Evolutionary conservation across 805 yeast genomes (phyloP).

Genomic region (Candida coquimbonensis): DNA sequence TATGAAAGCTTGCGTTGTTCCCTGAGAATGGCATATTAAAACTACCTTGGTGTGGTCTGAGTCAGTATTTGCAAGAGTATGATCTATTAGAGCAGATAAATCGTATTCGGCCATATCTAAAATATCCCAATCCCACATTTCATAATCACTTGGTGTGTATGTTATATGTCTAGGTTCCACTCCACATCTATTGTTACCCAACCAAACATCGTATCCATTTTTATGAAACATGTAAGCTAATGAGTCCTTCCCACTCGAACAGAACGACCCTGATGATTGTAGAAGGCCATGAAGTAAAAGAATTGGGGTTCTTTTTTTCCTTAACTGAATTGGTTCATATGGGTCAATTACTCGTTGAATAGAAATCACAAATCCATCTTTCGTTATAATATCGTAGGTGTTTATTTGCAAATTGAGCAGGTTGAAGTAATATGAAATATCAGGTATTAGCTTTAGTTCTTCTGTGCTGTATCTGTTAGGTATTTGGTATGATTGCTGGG

Average conservation of each 20-base stretch:
- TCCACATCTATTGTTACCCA: conserved; percentile 88
- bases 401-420: conserved; percentile 53
- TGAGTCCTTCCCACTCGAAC: conserved; percentile 77
- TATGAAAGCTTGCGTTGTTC: conserved; percentile 79
- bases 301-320: conserved; percentile 48
- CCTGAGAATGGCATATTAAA: conserved; percentile 85
- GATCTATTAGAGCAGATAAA: conserved; percentile 63
- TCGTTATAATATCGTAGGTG: conserved; percentile 56
- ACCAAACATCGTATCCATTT: conserved; percentile 79
- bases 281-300: conserved; percentile 79
- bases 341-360: conserved; percentile 59
- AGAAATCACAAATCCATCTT: conserved; percentile 72
- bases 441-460: conserved; percentile 37
- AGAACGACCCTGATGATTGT: conserved; percentile 80
- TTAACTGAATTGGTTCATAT: conserved; percentile 13
- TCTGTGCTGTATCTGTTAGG: conserved; percentile 11
- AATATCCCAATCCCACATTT: conserved; percentile 93
- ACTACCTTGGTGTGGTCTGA: conserved; percentile 39
- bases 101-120: conserved; percentile 76
- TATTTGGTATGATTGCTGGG: neutral
- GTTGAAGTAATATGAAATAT: conserved; percentile 61
- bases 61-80: conserved; percentile 38
- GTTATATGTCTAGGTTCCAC: conserved; percentile 61
- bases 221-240: conserved; percentile 51
- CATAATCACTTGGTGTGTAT: conserved; percentile 34